Evolutionary conservation across 1,284 basidiomycete genomes (phyloP).

Genomic region (Ceratobasidium sp.): DNA sequence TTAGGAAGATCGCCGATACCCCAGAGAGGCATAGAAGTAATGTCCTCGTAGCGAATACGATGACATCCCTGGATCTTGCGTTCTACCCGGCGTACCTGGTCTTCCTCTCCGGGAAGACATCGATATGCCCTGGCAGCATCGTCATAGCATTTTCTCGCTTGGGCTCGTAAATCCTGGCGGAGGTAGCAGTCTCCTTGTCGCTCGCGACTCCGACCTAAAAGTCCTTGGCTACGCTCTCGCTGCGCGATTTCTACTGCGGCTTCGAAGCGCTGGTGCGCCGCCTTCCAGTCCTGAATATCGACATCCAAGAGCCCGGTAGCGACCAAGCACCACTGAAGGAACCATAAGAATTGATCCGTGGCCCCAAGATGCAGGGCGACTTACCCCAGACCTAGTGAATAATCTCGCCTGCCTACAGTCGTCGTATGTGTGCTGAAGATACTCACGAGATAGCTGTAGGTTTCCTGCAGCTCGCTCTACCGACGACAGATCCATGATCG

Average conservation of each 20-base stretch:
- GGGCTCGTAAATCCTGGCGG: background rate
- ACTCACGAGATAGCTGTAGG: background rate
- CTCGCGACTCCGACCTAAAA: slow-evolving; percentile 1
- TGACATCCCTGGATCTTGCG: slow-evolving; percentile 18
- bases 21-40: slow-evolving; percentile 1
- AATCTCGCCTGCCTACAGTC: background rate
- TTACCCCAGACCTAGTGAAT: background rate
- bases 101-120: background rate
- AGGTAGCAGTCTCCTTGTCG: slow-evolving; percentile 16
- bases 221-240: background rate
- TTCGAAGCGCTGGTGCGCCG: background rate
- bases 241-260: background rate
- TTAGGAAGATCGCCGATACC: background rate
- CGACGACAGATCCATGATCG: background rate
- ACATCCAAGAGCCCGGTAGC: background rate
- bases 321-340: slow-evolving; percentile 3
- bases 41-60: slow-evolving; percentile 7
- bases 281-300: background rate
- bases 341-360: background rate
- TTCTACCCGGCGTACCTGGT: slow-evolving; percentile 2
- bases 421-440: background rate
- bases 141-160: slow-evolving; percentile 9
- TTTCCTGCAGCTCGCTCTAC: background rate
- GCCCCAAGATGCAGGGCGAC: background rate
- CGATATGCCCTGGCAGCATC: slow-evolving; percentile 1